phyloP scores from a whole-genome alignment of 148 eudicot genomes.

The Chenopodium berlandieri region DNA sequence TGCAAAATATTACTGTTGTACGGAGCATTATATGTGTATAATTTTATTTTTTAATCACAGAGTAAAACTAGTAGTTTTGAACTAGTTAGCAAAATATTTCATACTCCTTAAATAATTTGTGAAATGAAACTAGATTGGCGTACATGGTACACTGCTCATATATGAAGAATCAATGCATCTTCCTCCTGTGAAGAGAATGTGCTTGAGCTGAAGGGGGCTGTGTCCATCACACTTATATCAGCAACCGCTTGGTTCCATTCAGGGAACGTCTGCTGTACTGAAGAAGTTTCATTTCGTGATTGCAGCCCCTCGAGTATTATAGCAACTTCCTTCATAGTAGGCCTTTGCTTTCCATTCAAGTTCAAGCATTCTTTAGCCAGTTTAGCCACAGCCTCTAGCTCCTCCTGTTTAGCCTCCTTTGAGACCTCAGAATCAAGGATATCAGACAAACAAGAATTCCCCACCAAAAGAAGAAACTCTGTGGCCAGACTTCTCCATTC shows the following conservation, averaged over 20 bases:
- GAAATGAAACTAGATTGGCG: neutral
- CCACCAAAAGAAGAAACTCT: slow-evolving; percentile 15
- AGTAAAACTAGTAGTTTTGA: too few species aligned
- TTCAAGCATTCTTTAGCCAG: slow-evolving; percentile 27
- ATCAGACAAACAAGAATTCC: slow-evolving; percentile 13
- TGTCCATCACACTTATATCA: slow-evolving; percentile 13
- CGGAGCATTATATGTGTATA: too few species aligned
- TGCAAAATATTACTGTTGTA: too few species aligned
- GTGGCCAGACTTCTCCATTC: slow-evolving; percentile 24
- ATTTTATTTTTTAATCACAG: too few species aligned
- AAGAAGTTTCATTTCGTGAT: neutral
- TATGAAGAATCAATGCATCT: neutral
- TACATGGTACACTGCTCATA: neutral
- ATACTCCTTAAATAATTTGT: too few species aligned
- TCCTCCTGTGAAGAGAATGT: slow-evolving; percentile 1
- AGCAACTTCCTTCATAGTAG: slow-evolving; percentile 32
- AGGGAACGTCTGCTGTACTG: slow-evolving; percentile 6
- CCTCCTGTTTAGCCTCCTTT: slow-evolving; percentile 20
- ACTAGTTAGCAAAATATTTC: too few species aligned
- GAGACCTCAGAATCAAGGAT: slow-evolving; percentile 15
- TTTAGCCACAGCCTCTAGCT: slow-evolving; percentile 22
- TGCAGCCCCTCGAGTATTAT: slow-evolving; percentile 12
- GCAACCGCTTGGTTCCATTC: neutral
- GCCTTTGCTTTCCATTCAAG: slow-evolving; percentile 26
- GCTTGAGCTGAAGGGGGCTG: slow-evolving; percentile 5